These are phyloP conservation scores for Apophysomyces variabilis DNA, from an alignment of 371 early-diverging fungal genomes.

Conservation along the genomic window DNA sequence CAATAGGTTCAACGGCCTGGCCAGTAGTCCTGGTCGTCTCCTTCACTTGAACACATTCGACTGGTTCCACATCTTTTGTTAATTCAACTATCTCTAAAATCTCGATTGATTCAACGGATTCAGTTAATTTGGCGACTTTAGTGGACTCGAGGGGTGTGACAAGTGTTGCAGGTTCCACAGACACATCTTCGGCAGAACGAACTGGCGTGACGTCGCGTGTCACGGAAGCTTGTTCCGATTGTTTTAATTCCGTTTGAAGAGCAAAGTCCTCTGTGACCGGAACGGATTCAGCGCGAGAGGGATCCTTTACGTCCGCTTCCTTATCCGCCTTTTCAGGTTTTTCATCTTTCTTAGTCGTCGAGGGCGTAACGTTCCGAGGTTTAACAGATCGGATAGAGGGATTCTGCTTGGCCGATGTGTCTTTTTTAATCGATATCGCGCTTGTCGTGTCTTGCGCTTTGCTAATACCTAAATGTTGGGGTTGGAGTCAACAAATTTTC, in stretches of 20 bases:
- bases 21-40: not conserved
- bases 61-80: not conserved
- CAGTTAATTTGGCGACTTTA: not conserved
- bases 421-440: not conserved
- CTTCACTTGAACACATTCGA: not conserved
- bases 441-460: not conserved
- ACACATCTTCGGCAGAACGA: not conserved
- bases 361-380: not conserved
- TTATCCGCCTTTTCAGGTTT: not conserved
- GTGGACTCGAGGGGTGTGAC: not conserved
- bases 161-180: not conserved
- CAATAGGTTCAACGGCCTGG: not conserved
- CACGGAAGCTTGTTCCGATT: too few relatives aligned
- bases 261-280: too few relatives aligned
- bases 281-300: too few relatives aligned
- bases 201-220: constrained; percentile 4
- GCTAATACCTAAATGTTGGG: not conserved
- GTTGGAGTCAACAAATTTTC: not conserved
- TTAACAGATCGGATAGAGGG: not conserved
- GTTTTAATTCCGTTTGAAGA: too few relatives aligned
- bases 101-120: not conserved
- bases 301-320: too few relatives aligned
- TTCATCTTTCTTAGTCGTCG: not conserved
- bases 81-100: not conserved
- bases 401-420: not conserved